These are phyloP conservation scores for Vaccinium macrocarpon DNA, from an alignment of 148 eudicot genomes.

Conservation along the genomic window DNA sequence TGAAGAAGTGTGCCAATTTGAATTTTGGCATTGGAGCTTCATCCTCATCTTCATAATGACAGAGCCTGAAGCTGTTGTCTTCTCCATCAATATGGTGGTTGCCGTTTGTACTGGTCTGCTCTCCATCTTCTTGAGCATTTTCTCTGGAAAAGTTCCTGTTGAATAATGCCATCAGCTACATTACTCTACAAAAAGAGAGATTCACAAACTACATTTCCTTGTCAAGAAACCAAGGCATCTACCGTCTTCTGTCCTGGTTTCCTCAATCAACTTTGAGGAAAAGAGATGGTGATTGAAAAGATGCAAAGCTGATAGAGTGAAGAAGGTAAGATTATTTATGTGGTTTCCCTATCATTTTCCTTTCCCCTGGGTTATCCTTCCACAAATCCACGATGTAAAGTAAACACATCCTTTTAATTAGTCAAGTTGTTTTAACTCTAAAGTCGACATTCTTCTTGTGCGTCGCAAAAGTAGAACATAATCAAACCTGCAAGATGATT, in stretches of 20 bases:
- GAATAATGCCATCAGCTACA: background rate
- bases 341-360: background rate
- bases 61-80: background rate
- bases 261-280: background rate
- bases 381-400: background rate
- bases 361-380: no score
- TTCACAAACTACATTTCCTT: background rate
- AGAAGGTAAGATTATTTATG: no score
- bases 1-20: slow-evolving; percentile 15
- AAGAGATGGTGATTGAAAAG: background rate
- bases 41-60: background rate
- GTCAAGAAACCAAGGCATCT: no score
- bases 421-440: background rate
- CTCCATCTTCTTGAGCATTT: background rate
- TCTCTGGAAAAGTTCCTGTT: background rate
- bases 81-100: background rate
- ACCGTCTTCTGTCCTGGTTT: background rate
- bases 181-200: background rate
- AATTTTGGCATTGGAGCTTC: slow-evolving; percentile 3
- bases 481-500: background rate
- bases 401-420: background rate
- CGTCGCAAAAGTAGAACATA: background rate
- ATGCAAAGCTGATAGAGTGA: background rate
- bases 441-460: background rate
- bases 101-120: background rate